These are phyloP conservation scores for Fusarium denticulatum DNA, from an alignment of 2,329 filamentous ascomycete species.

Conservation along the genomic window DNA sequence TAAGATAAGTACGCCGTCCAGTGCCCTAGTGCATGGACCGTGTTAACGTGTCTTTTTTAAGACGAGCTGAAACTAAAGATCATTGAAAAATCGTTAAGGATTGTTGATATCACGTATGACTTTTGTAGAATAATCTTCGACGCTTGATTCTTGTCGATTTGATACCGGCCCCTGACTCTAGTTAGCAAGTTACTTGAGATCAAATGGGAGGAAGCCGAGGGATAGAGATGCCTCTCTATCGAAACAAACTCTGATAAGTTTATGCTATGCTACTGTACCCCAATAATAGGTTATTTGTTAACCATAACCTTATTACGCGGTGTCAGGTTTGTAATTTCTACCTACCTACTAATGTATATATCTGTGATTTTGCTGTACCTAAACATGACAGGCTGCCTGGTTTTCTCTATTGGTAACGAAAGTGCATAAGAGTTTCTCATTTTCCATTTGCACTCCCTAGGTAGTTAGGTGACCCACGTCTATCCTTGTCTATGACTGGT, in stretches of 20 bases:
- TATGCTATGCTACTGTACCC: not conserved
- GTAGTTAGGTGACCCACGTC: not conserved
- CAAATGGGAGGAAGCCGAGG: not conserved
- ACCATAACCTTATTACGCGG: not conserved
- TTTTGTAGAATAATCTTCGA: not conserved
- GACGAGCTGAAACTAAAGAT: not conserved
- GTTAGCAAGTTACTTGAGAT: not conserved
- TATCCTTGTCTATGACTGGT: not conserved
- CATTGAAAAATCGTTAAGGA: not conserved
- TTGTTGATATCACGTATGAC: not conserved
- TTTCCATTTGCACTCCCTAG: not conserved
- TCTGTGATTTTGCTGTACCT: not conserved
- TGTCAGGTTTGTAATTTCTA: not conserved
- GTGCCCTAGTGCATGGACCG: conserved; percentile 1
- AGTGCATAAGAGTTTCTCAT: not conserved
- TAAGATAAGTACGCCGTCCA: not conserved
- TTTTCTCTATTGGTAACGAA: not conserved
- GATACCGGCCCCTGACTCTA: not conserved
- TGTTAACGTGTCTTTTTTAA: not conserved
- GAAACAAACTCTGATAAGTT: not conserved
- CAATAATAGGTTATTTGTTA: not conserved
- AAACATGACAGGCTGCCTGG: not conserved
- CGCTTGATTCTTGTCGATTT: conserved; percentile 2
- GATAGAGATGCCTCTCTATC: not conserved
- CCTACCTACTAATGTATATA: not conserved